Evolutionary conservation across 108 stramenopile genomes (phyloP).

Genomic region (Fistulifera solaris): DNA sequence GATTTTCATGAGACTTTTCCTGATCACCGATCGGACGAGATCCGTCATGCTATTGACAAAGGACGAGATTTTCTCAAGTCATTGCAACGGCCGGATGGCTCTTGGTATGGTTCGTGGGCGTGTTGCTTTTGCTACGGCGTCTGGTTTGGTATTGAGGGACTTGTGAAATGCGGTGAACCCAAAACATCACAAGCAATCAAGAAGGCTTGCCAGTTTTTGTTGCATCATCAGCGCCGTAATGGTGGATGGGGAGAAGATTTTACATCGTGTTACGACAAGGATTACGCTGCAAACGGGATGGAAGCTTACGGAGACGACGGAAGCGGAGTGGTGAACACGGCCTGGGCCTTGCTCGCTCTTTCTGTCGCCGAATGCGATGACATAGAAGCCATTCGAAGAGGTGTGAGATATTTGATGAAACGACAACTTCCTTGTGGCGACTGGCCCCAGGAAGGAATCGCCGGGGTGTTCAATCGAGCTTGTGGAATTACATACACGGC

Average conservation of each 20-base stretch:
- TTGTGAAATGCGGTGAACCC: constrained; percentile 73
- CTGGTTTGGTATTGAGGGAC: constrained; percentile 96
- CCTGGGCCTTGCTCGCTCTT: constrained; percentile 93
- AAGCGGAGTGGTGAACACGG: constrained; percentile 94
- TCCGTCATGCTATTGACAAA: constrained; percentile 53
- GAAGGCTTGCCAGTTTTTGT: constrained; percentile 55
- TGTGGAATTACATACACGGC: constrained; percentile 99
- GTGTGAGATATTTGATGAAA: constrained; percentile 71
- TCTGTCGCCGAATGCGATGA: constrained; percentile 74
- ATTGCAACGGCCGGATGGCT: constrained; percentile 92
- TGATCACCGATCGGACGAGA: constrained; percentile 65
- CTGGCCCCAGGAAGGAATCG: constrained; percentile 98
- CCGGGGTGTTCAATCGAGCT: constrained; percentile 97
- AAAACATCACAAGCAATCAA: constrained; percentile 38
- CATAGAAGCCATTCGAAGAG: constrained; percentile 65
- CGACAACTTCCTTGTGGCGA: constrained; percentile 91
- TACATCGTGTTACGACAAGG: constrained; percentile 94
- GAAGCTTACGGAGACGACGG: constrained; percentile 82
- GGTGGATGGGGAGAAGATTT: constrained; percentile 99
- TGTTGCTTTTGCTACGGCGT: constrained; percentile 92
- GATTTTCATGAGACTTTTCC: constrained; percentile 84
- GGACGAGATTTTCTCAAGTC: constrained; percentile 87
- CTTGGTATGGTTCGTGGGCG: constrained; percentile 96
- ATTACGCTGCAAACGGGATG: constrained; percentile 82
- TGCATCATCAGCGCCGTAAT: constrained; percentile 77